Conservation (phyloP, 352 stramenopile species). For the Globisporangium iwayamae region DNA sequence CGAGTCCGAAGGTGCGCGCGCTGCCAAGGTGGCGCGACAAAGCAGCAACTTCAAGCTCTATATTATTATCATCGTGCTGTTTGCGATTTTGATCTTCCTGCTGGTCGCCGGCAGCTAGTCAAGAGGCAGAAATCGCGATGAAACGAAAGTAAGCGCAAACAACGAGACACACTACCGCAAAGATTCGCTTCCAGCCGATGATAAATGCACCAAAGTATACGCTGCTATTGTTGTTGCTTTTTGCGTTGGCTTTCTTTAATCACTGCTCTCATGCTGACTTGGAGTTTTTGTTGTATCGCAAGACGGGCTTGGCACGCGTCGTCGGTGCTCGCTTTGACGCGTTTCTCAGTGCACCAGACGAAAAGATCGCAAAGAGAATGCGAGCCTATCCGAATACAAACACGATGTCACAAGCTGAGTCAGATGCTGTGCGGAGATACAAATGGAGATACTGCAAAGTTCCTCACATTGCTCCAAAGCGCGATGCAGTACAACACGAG, state of each 20-base stretch:
- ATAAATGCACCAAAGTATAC: constrained; percentile 12
- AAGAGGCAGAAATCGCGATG: background rate
- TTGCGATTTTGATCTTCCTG: constrained; percentile 86
- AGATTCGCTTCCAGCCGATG: background rate
- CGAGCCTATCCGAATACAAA: constrained; percentile 20
- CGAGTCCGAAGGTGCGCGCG: constrained; percentile 73
- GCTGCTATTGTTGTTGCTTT: background rate
- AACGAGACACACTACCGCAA: background rate
- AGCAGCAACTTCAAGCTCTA: constrained; percentile 95
- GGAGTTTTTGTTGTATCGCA: constrained; percentile 15
- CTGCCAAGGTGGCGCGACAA: constrained; percentile 87
- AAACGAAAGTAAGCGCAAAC: background rate
- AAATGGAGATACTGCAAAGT: background rate
- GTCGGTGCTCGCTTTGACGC: background rate
- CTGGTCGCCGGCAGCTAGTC: constrained; percentile 57
- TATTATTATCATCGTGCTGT: constrained; percentile 85
- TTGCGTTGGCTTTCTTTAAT: background rate
- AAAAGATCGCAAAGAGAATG: constrained; percentile 32
- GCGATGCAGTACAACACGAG: constrained; percentile 35
- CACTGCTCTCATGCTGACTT: constrained; percentile 20
- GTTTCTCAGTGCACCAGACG: constrained; percentile 23
- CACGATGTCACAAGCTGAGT: background rate
- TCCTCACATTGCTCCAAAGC: constrained; percentile 35
- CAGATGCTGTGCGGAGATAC: background rate
- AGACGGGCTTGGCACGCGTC: constrained; percentile 3